phyloP scores from a whole-genome alignment of 1,284 basidiomycete species.

The Microbotryum saponariae region DNA sequence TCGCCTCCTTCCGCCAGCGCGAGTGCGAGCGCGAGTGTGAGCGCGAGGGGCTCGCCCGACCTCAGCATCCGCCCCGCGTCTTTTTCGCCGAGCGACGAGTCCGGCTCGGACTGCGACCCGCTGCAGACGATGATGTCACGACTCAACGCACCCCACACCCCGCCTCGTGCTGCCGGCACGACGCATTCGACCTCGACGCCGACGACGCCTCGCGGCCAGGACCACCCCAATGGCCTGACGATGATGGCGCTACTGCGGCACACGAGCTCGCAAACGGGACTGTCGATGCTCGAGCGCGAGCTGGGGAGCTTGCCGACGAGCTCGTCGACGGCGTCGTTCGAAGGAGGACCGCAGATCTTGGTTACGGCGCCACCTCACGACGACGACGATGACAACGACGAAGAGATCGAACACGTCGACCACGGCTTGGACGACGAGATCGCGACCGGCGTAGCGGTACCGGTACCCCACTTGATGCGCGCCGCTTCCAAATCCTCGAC shows the following conservation, averaged over 20 bases:
- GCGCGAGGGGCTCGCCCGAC: slow-evolving; percentile 1
- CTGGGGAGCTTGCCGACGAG: slow-evolving; percentile 5
- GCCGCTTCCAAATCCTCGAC: neutral
- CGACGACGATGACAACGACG: too few relatives aligned
- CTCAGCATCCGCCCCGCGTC: neutral
- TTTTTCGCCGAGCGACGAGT: neutral
- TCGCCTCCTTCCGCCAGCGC: slow-evolving; percentile 6
- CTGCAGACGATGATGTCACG: slow-evolving; percentile 23
- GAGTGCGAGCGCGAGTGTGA: too few relatives aligned
- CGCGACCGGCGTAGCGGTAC: too few relatives aligned
- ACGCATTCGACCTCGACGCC: neutral
- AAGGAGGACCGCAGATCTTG: slow-evolving; percentile 4
- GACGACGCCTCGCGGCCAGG: neutral
- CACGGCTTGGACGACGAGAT: too few relatives aligned
- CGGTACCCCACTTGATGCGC: too few relatives aligned
- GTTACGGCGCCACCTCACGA: neutral
- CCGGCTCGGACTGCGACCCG: slow-evolving; percentile 24
- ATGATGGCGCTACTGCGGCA: slow-evolving; percentile 18
- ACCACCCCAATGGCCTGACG: slow-evolving; percentile 6
- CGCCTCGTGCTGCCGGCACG: neutral
- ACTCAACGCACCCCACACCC: slow-evolving; percentile 27
- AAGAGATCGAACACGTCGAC: too few relatives aligned
- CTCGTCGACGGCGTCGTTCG: neutral
- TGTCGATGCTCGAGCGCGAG: slow-evolving; percentile 22
- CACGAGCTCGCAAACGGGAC: slow-evolving; percentile 10